Conservation (phyloP, 495 filamentous ascomycete genomes). For the Tuber indicum region DNA sequence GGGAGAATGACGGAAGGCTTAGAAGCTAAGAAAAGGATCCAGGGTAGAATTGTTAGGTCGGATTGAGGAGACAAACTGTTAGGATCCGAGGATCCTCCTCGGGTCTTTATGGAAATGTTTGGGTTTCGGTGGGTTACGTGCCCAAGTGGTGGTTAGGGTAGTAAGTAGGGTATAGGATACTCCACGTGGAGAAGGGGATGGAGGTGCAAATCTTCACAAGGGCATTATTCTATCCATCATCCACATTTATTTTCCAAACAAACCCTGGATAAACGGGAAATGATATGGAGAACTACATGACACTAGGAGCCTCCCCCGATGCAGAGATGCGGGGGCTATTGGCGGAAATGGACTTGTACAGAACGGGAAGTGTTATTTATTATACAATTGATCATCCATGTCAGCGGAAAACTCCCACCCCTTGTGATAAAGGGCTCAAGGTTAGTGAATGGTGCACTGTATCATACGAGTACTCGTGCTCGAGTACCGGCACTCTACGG, state of each 20-base stretch:
- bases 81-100: constrained; percentile 7
- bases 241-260: constrained; percentile 7
- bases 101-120: not conserved
- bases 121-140: not conserved
- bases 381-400: not conserved
- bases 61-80: constrained; percentile 15
- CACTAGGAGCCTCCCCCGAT: not conserved
- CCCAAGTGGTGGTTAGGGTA: not conserved
- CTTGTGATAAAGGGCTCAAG: not conserved
- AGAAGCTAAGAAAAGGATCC: not conserved
- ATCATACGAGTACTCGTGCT: not conserved
- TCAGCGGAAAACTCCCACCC: not conserved
- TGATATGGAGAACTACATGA: not conserved
- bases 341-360: not conserved
- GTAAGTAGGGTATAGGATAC: not conserved
- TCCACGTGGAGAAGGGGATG: not conserved
- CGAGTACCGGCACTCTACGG: not conserved
- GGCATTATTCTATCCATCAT: not conserved
- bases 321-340: not conserved
- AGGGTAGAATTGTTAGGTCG: not conserved
- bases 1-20: not conserved
- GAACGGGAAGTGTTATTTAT: not conserved
- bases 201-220: constrained; percentile 15
- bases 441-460: not conserved
- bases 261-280: constrained; percentile 6